Conservation (phyloP, 2,329 filamentous ascomycete genomes). For the Colletotrichum sidae region DNA sequence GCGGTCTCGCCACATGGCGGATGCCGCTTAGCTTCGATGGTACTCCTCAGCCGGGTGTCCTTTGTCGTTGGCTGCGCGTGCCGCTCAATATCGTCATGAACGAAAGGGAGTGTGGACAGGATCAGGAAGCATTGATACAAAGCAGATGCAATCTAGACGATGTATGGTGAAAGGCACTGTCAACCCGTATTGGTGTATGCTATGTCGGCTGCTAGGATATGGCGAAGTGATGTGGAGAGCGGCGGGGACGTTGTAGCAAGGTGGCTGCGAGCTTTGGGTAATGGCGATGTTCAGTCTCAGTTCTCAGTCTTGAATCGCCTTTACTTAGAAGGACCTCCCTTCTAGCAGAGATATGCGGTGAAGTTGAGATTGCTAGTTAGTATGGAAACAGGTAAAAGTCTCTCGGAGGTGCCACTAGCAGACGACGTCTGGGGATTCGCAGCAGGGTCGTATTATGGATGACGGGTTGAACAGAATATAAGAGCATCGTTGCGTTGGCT, state of each 20-base stretch:
- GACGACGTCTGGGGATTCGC: no score
- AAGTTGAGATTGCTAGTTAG: no score
- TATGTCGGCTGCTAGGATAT: background rate
- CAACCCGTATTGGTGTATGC: background rate
- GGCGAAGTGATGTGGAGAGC: background rate
- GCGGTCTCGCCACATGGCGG: constrained; percentile 98
- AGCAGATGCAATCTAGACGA: constrained; percentile 10
- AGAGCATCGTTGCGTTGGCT: no score
- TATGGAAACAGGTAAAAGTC: no score
- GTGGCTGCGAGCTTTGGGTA: background rate
- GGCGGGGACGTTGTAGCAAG: background rate
- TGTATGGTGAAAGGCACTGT: background rate
- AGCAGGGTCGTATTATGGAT: no score
- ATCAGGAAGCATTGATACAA: constrained; percentile 28
- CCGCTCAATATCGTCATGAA: constrained; percentile 36
- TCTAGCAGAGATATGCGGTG: no score
- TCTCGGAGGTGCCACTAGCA: no score
- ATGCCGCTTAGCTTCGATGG: constrained; percentile 50
- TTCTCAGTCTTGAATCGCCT: no score
- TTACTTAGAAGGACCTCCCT: no score
- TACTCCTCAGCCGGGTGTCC: constrained; percentile 34
- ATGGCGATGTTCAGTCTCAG: background rate
- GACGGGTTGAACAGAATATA: no score
- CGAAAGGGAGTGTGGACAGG: constrained; percentile 6
- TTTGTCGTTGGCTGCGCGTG: constrained; percentile 37